Evolutionary conservation across 768 basidiomycete species (phyloP).

Genomic region (Pisolithus sp.): DNA sequence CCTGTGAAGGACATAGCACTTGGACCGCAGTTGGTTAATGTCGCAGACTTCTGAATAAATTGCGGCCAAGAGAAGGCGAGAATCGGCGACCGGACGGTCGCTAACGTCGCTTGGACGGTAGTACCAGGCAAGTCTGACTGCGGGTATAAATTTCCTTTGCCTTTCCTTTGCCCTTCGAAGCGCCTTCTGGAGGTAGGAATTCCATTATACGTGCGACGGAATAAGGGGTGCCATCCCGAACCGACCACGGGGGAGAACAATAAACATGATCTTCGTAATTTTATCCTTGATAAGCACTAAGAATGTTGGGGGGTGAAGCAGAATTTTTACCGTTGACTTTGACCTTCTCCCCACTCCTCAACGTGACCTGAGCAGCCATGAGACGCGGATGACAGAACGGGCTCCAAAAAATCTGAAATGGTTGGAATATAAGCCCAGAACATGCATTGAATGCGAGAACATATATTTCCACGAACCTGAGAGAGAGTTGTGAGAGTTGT

Average conservation of each 20-base stretch:
- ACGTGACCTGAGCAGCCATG: constrained; percentile 38
- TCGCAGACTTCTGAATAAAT: constrained; percentile 97
- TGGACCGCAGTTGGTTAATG: constrained; percentile 85
- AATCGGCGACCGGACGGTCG: constrained; percentile 85
- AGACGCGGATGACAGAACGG: constrained; percentile 12
- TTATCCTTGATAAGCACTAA: constrained; percentile 11
- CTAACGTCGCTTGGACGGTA: constrained; percentile 95
- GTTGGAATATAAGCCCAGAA: constrained; percentile 1
- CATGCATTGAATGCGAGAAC: background rate
- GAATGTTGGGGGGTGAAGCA: constrained; percentile 9
- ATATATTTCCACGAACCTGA: constrained; percentile 22
- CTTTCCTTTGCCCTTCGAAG: constrained; percentile 57
- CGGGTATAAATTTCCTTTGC: constrained; percentile 69
- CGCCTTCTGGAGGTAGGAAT: constrained; percentile 78
- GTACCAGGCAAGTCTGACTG: constrained; percentile 91
- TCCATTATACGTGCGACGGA: constrained; percentile 96
- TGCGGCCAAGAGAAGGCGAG: constrained; percentile 86
- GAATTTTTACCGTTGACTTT: constrained; percentile 75
- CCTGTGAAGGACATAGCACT: constrained; percentile 90
- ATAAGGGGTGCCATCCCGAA: constrained; percentile 92
- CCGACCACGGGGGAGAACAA: constrained; percentile 87
- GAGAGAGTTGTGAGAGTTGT: constrained; percentile 13
- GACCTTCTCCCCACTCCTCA: constrained; percentile 80
- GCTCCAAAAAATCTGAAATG: constrained; percentile 22
- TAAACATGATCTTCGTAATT: constrained; percentile 87